These are phyloP conservation scores for Lippia alba DNA, from an alignment of 305 asterid genomes.

Conservation along the genomic window DNA sequence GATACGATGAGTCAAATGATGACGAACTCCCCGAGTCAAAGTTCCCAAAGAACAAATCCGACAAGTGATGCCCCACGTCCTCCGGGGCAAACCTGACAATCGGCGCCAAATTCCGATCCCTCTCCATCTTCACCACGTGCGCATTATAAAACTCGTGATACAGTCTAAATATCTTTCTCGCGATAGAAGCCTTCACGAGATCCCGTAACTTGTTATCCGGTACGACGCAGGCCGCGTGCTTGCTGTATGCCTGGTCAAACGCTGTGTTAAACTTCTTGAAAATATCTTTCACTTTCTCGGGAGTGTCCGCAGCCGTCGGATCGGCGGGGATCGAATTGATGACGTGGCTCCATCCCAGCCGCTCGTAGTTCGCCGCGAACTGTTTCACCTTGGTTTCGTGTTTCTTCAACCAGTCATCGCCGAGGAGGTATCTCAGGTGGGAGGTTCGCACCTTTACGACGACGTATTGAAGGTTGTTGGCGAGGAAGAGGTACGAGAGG, in stretches of 20 bases:
- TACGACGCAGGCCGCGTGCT: conserved; percentile 63
- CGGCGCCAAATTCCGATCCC: conserved; percentile 44
- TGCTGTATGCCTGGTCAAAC: conserved; percentile 70
- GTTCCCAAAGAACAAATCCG: conserved; percentile 62
- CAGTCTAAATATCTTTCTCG: conserved; percentile 47
- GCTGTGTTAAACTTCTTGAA: conserved; percentile 65
- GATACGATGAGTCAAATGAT: conserved; percentile 47
- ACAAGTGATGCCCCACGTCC: conserved; percentile 62
- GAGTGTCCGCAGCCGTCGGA: conserved; percentile 40
- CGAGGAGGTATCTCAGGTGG: conserved; percentile 65
- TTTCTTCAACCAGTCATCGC: conserved; percentile 72
- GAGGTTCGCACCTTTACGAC: conserved; percentile 65
- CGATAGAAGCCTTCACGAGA: conserved; percentile 53
- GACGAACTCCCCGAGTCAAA: conserved; percentile 46
- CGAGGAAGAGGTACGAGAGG: conserved; percentile 68
- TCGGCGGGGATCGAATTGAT: conserved; percentile 54
- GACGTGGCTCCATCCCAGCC: conserved; percentile 84
- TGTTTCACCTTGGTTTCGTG: conserved; percentile 65
- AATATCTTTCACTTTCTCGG: conserved; percentile 50
- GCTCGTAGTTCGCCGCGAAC: conserved; percentile 60
- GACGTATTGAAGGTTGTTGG: conserved; percentile 75
- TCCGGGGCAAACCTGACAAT: conserved; percentile 76
- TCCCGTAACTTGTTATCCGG: conserved; percentile 69
- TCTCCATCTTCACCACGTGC: conserved; percentile 36
- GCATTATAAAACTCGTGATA: conserved; percentile 64